Evolutionary conservation across 331 rosid species (phyloP).

Genomic region (Malus hybrid): DNA sequence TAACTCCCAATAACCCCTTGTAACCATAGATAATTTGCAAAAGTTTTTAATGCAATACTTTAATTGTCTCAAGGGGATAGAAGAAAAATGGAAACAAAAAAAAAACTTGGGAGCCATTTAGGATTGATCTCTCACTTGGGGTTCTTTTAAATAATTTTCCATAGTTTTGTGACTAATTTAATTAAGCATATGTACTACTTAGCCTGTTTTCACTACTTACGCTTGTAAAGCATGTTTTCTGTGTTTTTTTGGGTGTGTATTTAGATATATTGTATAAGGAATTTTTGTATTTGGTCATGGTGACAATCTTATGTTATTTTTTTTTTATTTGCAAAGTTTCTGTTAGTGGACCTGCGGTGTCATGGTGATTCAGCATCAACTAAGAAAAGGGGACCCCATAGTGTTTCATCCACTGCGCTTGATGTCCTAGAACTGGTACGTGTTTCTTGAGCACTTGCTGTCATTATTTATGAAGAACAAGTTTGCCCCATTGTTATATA

Average conservation of each 20-base stretch:
- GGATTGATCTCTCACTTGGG: too few species aligned
- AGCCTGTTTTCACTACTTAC: too few species aligned
- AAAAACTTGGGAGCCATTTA: too few species aligned
- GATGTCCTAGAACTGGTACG: conserved; percentile 83
- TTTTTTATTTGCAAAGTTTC: conserved; percentile 51
- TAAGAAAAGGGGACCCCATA: conserved; percentile 62
- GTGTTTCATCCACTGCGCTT: conserved; percentile 76
- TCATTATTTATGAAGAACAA: neutral
- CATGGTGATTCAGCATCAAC: conserved; percentile 81
- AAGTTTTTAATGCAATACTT: neutral
- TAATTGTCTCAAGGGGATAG: neutral
- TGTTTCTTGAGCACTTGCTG: conserved; percentile 4
- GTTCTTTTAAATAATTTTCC: too few species aligned
- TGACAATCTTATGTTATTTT: conserved; percentile 16
- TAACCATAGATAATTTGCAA: neutral
- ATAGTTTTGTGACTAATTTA: neutral
- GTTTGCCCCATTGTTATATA: neutral
- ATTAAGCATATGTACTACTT: neutral
- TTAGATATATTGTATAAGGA: neutral
- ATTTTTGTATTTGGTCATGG: neutral
- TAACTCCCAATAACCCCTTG: neutral
- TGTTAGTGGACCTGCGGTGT: conserved; percentile 79
- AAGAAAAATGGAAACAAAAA: too few species aligned
- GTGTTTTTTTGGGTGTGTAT: neutral
- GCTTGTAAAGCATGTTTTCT: too few species aligned